phyloP scores from a whole-genome alignment of 2,329 filamentous ascomycete genomes.

The Arthrinium phaeospermum region DNA sequence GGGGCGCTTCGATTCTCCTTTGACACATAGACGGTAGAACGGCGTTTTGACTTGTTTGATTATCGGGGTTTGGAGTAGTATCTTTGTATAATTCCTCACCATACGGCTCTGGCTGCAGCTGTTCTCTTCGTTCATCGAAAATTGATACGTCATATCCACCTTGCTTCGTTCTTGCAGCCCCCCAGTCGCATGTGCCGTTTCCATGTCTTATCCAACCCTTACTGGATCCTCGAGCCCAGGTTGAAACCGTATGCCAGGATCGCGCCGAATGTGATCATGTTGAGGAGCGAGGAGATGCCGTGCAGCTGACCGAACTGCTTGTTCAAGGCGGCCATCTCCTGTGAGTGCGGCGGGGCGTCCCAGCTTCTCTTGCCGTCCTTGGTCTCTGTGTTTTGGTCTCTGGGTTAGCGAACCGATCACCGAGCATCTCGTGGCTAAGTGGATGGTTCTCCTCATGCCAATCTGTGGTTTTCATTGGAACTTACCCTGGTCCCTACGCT shows the following conservation, averaged over 20 bases:
- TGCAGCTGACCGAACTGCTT: conserved; percentile 81
- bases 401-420: neutral
- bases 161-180: neutral
- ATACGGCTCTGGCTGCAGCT: neutral
- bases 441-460: neutral
- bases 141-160: neutral
- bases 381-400: conserved; percentile 61
- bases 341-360: conserved; percentile 78
- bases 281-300: conserved; percentile 80
- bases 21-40: neutral
- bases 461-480: conserved; percentile 9
- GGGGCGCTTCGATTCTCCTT: neutral
- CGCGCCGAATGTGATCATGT: conserved; percentile 72
- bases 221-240: conserved; percentile 67
- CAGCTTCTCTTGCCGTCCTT: conserved; percentile 88
- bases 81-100: conserved; percentile 1
- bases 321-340: conserved; percentile 83
- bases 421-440: neutral
- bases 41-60: conserved; percentile 3
- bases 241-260: conserved; percentile 80
- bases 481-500: conserved; percentile 80
- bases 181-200: neutral
- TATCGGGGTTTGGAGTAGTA: neutral
- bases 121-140: conserved; percentile 8
- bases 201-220: conserved; percentile 20